Evolutionary conservation across 2,329 filamentous ascomycete genomes (phyloP), one percentile per base, ranked within the genome.

Genomic region (Ilyonectria sp.): DNA sequence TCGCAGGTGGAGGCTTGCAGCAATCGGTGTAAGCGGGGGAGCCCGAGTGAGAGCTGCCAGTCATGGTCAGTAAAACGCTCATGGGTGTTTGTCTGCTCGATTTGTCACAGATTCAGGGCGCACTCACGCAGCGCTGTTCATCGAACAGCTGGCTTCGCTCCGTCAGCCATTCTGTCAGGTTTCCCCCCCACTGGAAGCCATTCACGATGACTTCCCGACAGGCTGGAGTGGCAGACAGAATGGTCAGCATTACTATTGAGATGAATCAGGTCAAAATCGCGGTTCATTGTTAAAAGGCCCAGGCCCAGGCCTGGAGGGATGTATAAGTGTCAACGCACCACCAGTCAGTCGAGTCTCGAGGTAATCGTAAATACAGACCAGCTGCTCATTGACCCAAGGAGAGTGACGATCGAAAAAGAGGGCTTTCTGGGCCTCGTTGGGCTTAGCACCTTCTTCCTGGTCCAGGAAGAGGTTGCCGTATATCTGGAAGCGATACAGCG

Each of bases 401-500:
- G 73, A 74, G 54, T 73, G 67, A 3, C 65, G 37, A 15, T 63
- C 60, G 29, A 75, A 75, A 57, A 75, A 75, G 2, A 74, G 26
- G 46, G 65, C 70, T 56, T 75, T 75, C 15, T 62, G 53, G 6
- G 47, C 43, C 23, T 52, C 64, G 3, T 63, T 58, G 1, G 23
- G 52, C 10, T 53, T 43, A 4, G 17, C 47, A 2, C 46, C 56
- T n/a, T 68, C 46, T 11, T 61, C 56, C 26, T 35, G 57, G 13
- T 63, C 49, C 6, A 70, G 29, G 21, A 75, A 75, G 13, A 75
- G 58, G 29, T 75, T 74, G 23, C 68, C 54, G 35, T 71, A 69
- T 19, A 74, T 74, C 52, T 75, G 70, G 15, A 75, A 74, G 15
- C 73, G 70, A 50, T 73, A 74, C 10, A 75, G 52, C 9, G 71